Base-by-base conservation (phyloP, 495 filamentous ascomycete genomes). In the Massariosphaeria phaeospora region DNA sequence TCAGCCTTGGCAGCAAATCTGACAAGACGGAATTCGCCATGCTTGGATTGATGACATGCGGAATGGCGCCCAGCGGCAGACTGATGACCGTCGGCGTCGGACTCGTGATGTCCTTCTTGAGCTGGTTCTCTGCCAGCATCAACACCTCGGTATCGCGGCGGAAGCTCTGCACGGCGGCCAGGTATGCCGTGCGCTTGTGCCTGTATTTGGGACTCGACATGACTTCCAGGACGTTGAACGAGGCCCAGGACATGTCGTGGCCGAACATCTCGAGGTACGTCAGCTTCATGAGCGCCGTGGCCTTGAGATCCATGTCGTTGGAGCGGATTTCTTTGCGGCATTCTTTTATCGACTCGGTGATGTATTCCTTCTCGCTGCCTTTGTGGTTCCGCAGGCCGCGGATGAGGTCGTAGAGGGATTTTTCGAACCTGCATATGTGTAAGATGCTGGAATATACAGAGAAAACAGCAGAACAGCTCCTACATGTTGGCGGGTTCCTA, bases 211-310 rank as follows among this genome's bases (percentile, higher is more conserved):
- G 70, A 5, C 88, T 93, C 20, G 90, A 94, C 93, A 98, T 98
- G 69, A 98, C 93, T 71, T 98, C 93, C 27, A 98, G 83, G 11
- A 96, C 93, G 68, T 97, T 87, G 69, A 98, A 98, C 8, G 89
- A 89, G 17, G 94, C 93, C 93, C 93, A 98, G 0, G 93, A 96
- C 93, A 98, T 98, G 71, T 98, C 93, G 65, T 98, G 87, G 10
- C 93, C 93, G 66, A 96, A 89, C 93, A 98, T 98, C 69, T 98
- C 93, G 55, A 98, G 79, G 67, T 98, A 98, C 31, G 95, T 84
- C 50, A 98, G 76, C 72, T 98, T 98, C 62, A 98, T 72, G 27
- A 97, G 76, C 33, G 93, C 94, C 9, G 90, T 96, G 10, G 93
- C 89, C 75, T 98, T 98, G 68, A 95, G 79, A 70, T 98, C 91